Base-by-base conservation (phyloP, 2,329 filamentous ascomycete genomes). In the Orbilia quercus region DNA sequence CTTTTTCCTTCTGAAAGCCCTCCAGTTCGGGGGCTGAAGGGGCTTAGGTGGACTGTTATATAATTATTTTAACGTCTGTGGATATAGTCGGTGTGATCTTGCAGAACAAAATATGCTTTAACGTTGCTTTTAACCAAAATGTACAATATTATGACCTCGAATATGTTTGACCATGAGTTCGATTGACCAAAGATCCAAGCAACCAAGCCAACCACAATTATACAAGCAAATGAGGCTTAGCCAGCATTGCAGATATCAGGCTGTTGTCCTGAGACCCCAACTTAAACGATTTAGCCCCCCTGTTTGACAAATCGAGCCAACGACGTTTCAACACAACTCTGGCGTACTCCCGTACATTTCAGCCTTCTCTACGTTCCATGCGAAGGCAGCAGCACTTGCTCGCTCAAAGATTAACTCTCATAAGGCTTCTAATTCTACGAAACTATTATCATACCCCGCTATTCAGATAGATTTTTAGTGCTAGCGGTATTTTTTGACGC, bases 241-340 rank as follows among this genome's bases (percentile, higher is more conserved):
- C n/a, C n/a, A n/a, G n/a, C n/a, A n/a, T n/a, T n/a, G n/a, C n/a
- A 18, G 7, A 18, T 23, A 28, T 12, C 20, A 50, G 47, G 47
- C 47, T 50, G 20, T 23, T 23, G 22, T 50, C 25, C 47, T 23
- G 22, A 50, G 47, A 48, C 44, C 28, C 28, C 28, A 31, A 31
- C n/a, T n/a, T n/a, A n/a, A n/a, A n/a, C n/a, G n/a, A n/a, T n/a
- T n/a, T n/a, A n/a, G n/a, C n/a, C n/a, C n/a, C n/a, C n/a, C n/a
- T n/a, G n/a, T n/a, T 31, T 58, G 60, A 65, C 60, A 65, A 65
- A 65, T 65, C 48, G 34, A 31, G 44, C 40, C 34, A 40, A 65
- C 60, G 50, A 65, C 60, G 50, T 54, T 42, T 45, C 60, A 65
- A 65, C 60, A 57, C 60, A 65, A 55, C n/a, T 34, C 16, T 23